Evolutionary conservation across 495 filamentous ascomycete species (phyloP).

Genomic region (Penicillium pancosmium): DNA sequence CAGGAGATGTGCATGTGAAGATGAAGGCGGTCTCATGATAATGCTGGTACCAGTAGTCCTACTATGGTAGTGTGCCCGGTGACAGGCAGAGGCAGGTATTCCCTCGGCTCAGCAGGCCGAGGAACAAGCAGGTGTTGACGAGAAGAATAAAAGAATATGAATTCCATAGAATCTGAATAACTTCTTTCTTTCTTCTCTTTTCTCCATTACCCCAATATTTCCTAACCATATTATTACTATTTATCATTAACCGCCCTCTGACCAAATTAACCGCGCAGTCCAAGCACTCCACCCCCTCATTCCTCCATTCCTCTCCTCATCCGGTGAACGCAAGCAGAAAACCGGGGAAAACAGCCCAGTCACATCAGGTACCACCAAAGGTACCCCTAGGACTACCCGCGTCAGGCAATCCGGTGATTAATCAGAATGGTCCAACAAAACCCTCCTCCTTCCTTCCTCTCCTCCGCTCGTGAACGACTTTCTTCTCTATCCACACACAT

Average conservation of each 20-base stretch:
- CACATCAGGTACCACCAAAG: not conserved
- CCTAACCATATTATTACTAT: not conserved
- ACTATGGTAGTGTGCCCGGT: too few relatives aligned
- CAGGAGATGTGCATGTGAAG: not conserved
- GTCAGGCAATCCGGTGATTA: constrained; percentile 4
- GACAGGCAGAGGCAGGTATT: not conserved
- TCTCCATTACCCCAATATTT: not conserved
- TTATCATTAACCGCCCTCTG: not conserved
- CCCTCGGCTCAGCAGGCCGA: constrained; percentile 2
- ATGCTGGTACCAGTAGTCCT: too few relatives aligned
- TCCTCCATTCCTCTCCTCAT: constrained; percentile 19
- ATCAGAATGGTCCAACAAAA: constrained; percentile 15
- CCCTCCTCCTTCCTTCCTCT: constrained; percentile 25
- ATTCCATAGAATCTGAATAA: not conserved
- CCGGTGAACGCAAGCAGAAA: constrained; percentile 39
- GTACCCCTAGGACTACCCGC: too few relatives aligned
- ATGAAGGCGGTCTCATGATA: not conserved
- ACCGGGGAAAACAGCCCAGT: constrained; percentile 20
- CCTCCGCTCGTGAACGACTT: constrained; percentile 40
- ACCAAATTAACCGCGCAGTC: constrained; percentile 2
- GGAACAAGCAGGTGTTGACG: not conserved
- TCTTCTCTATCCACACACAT: constrained; percentile 47
- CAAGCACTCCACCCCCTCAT: constrained; percentile 27
- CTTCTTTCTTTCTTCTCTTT: not conserved
- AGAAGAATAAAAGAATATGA: not conserved